These are phyloP conservation scores for Cladophialophora chaetospira DNA, from an alignment of 2,329 filamentous ascomycete genomes.

Conservation along the genomic window DNA sequence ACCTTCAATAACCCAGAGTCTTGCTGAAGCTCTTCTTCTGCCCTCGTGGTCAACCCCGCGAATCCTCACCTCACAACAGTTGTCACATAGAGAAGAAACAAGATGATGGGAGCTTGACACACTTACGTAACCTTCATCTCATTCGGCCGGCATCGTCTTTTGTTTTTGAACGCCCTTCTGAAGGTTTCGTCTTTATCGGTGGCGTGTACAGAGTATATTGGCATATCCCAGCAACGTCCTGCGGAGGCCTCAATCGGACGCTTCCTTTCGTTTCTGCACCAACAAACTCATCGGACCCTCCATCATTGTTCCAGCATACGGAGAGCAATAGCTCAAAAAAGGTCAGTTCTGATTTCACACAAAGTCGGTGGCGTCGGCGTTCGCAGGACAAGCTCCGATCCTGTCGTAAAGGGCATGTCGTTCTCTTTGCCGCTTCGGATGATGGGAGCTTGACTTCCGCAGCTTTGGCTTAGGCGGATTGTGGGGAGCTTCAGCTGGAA, in stretches of 20 bases:
- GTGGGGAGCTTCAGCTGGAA: neutral
- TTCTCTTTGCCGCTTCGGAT: conserved; percentile 6
- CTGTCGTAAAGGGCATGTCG: conserved; percentile 9
- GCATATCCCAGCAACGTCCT: neutral
- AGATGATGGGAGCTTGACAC: conserved; percentile 19
- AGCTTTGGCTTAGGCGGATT: neutral
- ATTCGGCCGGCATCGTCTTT: conserved; percentile 31
- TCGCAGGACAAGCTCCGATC: neutral
- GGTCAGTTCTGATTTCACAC: conserved; percentile 10
- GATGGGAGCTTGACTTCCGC: neutral
- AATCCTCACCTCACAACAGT: neutral
- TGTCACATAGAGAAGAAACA: neutral
- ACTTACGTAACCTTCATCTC: conserved; percentile 6
- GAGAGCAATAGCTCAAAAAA: too few species aligned
- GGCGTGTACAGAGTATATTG: neutral
- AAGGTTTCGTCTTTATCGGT: conserved; percentile 9
- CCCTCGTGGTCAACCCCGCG: neutral
- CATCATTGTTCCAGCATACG: too few species aligned
- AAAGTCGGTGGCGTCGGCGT: neutral
- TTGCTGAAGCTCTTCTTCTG: neutral
- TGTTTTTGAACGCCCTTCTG: conserved; percentile 26
- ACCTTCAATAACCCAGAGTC: neutral
- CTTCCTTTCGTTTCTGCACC: neutral
- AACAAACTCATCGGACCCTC: too few species aligned
- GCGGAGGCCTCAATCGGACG: neutral